Base-by-base conservation (phyloP, 2,329 filamentous ascomycete genomes). In the Ascochyta koolunga region DNA sequence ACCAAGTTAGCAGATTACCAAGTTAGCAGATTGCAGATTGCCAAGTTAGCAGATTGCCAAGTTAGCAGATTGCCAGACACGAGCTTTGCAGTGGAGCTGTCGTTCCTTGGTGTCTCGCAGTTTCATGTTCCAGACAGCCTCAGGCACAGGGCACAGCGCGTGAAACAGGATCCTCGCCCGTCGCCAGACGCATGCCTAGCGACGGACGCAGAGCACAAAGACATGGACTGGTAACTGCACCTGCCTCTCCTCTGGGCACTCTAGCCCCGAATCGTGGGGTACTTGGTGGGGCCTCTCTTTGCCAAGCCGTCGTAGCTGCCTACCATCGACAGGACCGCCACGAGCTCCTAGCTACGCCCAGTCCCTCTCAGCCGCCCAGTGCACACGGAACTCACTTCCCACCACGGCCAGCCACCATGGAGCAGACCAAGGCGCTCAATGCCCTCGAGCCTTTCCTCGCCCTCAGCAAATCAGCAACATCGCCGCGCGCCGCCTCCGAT, bases 401-500 rank as follows among this genome's bases (percentile, higher is more conserved):
- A 16, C 15, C 19, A 32, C 42, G 9, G 4, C n/a, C 10, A 4
- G 33, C 39, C 47, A 62, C n/a, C 40, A 93, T 93, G 90, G 89
- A 91, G 78, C 89, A 93, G 75, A 84, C 79, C 43, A 82, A 81
- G 63, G 79, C 78, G 31, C 77, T 88, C 61, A 86, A 86, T 62
- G 85, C 79, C 49, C 79, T 82, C 10, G 80, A 96, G 82, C 92
- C 93, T n/a, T 98, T 93, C 79, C 80, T 99, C 56, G 89, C 89
- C 46, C 89, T 97, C 61, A 89, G 89, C 69, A 95, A 93, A 73
- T 90, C 91, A 10, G 91, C 91, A 59, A 90, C 86, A 6, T 91
- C 92, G 10, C 88, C 91, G 35, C 88, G 90, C 65, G 91, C 92
- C 54, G 89, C 93, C 36, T 88, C 90, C 69, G 92, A 96, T 72